Evolutionary conservation across 805 yeast species (phyloP), one percentile per base, ranked within the genome.

Genomic region (Torulaspora franciscae): DNA sequence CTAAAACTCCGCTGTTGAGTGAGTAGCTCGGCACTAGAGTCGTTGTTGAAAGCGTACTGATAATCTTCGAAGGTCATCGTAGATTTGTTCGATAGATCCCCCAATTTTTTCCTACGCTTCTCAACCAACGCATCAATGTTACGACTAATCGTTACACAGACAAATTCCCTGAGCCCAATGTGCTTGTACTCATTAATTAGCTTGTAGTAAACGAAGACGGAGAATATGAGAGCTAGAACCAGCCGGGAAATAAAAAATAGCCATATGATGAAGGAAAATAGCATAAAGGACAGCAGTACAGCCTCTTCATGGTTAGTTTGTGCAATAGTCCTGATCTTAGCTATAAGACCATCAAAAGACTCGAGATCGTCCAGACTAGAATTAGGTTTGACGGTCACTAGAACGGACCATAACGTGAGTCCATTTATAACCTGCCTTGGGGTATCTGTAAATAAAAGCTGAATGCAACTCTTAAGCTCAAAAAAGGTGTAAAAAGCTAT

Each of bases 391-490:
- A 66, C 55, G 10, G 73, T 57, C 2, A 61, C 48, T 14, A 75
- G 57, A 4, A 75, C 77, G 2, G 80, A 73, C 65, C 73, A 76
- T 15, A 83, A 66, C 0, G 96, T 86, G 53, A 85, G 68, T 23
- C 89, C 84, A 59, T 88, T 88, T 50, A 88, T 76, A 1, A 85
- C 81, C 65, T 88, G 96, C 65, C 96, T 78, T 19, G 96, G 96
- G 13, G 89, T 74, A 54, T 88, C 95, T 0, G 95, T 89, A 36
- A 85, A 68, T 7, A 87, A 55, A 52, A 87, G 73, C 36, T 77
- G 68, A 10, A 84, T 55, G 52, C 79, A 83, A 42, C 77, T 76
- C 54, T 83, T 81, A 42, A 83, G 67, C 39, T 85, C 80, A 50
- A 76, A 77, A 63, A 78, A 85, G 2, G 81, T 73, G 51, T 75